Conservation (phyloP, 108 stramenopile genomes). For the Pseudonitzschia delicatissima region DNA sequence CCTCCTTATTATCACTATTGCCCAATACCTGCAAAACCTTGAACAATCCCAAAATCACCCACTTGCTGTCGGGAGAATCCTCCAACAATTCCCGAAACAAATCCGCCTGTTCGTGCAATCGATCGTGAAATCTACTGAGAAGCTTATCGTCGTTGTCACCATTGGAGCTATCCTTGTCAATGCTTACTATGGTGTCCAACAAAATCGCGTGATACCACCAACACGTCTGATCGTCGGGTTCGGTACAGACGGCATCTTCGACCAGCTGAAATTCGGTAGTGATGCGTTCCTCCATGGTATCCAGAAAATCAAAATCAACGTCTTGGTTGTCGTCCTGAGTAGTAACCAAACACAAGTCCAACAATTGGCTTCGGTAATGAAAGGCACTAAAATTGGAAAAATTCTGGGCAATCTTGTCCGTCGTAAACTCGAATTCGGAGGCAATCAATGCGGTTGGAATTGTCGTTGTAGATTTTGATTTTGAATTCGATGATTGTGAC, state of each 20-base stretch:
- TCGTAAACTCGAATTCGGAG: conserved; percentile 89
- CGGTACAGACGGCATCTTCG: conserved; percentile 91
- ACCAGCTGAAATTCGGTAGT: conserved; percentile 62
- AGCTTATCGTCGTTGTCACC: not conserved
- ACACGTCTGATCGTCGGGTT: conserved; percentile 95
- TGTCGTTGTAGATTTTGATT: not conserved
- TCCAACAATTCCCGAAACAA: conserved; percentile 43
- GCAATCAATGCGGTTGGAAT: conserved; percentile 33
- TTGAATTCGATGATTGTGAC: too few species aligned
- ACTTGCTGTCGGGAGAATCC: conserved; percentile 42
- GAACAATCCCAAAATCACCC: conserved; percentile 45
- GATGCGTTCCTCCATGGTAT: conserved; percentile 22
- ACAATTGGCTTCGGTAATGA: conserved; percentile 89
- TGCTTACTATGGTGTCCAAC: conserved; percentile 15
- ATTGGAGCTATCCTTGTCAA: not conserved
- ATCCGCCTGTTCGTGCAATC: conserved; percentile 29
- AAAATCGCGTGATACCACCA: conserved; percentile 96
- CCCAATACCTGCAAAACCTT: conserved; percentile 18
- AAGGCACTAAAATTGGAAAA: conserved; percentile 98
- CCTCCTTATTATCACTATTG: not conserved
- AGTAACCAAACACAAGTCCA: conserved; percentile 39
- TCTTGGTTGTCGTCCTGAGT: conserved; percentile 15
- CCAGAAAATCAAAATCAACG: not conserved
- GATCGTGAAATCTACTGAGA: not conserved
- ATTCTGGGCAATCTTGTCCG: conserved; percentile 81